These are phyloP conservation scores for Coemansia sp. DNA, from an alignment of 192 early-diverging fungal species.

Conservation along the genomic window DNA sequence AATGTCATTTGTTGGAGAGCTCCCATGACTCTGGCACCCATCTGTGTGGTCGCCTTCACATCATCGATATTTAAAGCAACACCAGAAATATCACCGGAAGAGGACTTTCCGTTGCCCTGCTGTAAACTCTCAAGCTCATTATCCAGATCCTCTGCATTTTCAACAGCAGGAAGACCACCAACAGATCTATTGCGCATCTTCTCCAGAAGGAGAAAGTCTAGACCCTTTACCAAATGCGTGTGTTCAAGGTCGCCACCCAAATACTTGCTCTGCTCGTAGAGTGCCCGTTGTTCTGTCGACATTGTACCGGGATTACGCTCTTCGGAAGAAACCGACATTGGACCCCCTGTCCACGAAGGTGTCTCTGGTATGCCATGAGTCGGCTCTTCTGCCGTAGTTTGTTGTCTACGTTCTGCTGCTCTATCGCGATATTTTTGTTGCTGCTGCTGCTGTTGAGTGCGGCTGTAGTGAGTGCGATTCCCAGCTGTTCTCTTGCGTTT, in stretches of 20 bases:
- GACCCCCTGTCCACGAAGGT: background rate
- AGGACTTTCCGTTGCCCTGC: background rate
- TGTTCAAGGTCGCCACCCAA: constrained; percentile 83
- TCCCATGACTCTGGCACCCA: constrained; percentile 26
- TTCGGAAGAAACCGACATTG: background rate
- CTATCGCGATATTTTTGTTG: constrained; percentile 73
- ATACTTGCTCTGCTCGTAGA: constrained; percentile 82
- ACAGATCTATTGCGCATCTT: constrained; percentile 54
- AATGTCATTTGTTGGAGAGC: constrained; percentile 49
- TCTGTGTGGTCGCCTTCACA: constrained; percentile 1
- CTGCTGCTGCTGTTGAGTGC: background rate
- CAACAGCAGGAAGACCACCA: constrained; percentile 37
- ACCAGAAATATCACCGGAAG: background rate
- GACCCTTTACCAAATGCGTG: constrained; percentile 91
- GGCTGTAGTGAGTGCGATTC: background rate
- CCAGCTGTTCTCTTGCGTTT: constrained; percentile 1
- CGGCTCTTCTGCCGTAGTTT: background rate
- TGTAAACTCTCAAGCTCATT: constrained; percentile 32
- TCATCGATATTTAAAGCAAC: background rate
- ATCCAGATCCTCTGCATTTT: constrained; percentile 47
- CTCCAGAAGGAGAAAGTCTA: constrained; percentile 81
- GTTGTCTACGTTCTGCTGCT: constrained; percentile 81
- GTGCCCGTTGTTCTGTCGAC: constrained; percentile 16
- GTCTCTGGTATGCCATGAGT: background rate
- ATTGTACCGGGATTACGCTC: background rate